Evolutionary conservation across 176 grass and related monocot species (phyloP), one percentile per base, ranked within the genome.

Genomic region (Carex scoparia): DNA sequence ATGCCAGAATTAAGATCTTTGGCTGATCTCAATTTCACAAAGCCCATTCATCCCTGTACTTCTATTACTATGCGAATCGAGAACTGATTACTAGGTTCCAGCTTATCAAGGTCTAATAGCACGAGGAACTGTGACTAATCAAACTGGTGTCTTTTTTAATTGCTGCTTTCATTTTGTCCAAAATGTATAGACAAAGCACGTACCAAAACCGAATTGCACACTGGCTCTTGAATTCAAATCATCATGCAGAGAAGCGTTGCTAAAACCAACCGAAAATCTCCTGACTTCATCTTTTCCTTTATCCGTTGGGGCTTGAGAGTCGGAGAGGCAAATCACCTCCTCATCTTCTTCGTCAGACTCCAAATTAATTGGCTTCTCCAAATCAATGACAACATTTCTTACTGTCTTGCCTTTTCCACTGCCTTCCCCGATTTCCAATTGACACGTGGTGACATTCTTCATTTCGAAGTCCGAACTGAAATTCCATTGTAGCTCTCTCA

Each of bases 341-440:
- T 69, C 38, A 40, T 40, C 81, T 37, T 83, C 81, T 83, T 83
- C 61, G 7, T 69, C 81, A 32, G 81, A 83, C 0, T 83, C 81
- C 81, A 83, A 56, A 83, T 83, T 83, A 30, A 83, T 83, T 27
- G 81, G 63, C 15, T 65, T 83, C 61, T 83, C 65, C 81, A 53
- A 48, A 64, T 67, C 38, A 55, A 67, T 67, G 53, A 68, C 65
- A 1, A 83, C 13, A 83, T 69, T 69, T 69, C 44, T 27, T 42
- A 56, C 23, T 33, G 27, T 69, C 27, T 83, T 83, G 14, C 81
- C 46, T 53, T 55, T 69, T 68, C 38, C 33, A 69, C 81, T 83
- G 42, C 81, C 65, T 67, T 83, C 81, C 48, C 81, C 81, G 2
- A 69, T 57, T 3, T 67, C 81, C 5, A 83, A 56, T 67, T 56